Conservation (phyloP, 2,329 filamentous ascomycete genomes). For the Lecanicillium sp. region DNA sequence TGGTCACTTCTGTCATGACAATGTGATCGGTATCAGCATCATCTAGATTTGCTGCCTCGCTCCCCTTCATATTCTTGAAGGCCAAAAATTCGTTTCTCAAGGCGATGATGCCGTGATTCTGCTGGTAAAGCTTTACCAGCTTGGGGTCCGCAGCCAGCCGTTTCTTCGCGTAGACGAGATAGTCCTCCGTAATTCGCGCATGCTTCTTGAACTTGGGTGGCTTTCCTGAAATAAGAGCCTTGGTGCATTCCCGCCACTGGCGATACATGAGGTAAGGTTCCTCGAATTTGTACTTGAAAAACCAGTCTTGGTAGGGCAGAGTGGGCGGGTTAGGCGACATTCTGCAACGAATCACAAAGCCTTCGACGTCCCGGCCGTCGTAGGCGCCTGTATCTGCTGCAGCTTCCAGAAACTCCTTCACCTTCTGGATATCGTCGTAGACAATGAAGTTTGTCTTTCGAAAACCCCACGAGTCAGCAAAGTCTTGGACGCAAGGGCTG, state of each 20-base stretch:
- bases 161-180: constrained; percentile 71
- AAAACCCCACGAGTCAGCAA: constrained; percentile 91
- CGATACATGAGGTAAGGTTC: constrained; percentile 98
- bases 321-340: constrained; percentile 43
- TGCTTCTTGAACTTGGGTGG: constrained; percentile 80
- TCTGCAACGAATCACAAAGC: constrained; percentile 91
- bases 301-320: constrained; percentile 77
- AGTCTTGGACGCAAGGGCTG: constrained; percentile 73
- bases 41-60: constrained; percentile 77
- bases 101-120: constrained; percentile 92
- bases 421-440: constrained; percentile 65
- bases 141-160: constrained; percentile 61
- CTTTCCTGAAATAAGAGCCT: constrained; percentile 70
- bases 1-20: constrained; percentile 45
- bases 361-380: constrained; percentile 87
- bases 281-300: constrained; percentile 99
- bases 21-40: constrained; percentile 36
- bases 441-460: constrained; percentile 75
- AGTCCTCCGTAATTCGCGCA: constrained; percentile 80
- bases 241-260: constrained; percentile 97
- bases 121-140: constrained; percentile 64
- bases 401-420: constrained; percentile 74
- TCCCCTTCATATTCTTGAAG: constrained; percentile 75
- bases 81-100: constrained; percentile 82
- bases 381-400: constrained; percentile 85